Conservation (phyloP, 169 alveolate species). For the Eimeria necatrix region DNA sequence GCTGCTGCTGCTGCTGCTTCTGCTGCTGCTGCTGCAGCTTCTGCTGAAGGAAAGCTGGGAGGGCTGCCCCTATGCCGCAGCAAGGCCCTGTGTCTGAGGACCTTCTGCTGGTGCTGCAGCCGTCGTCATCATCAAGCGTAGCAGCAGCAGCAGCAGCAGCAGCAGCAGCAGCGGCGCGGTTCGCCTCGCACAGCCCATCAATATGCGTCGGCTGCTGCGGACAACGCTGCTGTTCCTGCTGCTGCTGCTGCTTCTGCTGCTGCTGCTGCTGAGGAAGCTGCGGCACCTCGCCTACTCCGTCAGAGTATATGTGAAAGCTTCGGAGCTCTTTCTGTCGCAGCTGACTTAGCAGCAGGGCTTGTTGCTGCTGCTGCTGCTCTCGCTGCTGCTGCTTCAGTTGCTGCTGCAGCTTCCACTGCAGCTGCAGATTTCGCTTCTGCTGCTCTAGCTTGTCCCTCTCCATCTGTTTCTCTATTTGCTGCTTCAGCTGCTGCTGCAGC, state of each 20-base stretch:
- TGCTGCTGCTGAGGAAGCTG: conserved; percentile 14
- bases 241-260: conserved; percentile 28
- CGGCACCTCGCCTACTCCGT: background rate
- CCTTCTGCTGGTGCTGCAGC: background rate
- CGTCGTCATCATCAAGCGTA: background rate
- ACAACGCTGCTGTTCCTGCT: background rate
- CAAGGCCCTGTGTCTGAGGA: background rate
- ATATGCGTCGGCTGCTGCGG: background rate
- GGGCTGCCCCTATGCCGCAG: conserved; percentile 12
- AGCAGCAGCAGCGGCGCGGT: background rate
- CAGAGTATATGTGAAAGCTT: conserved; percentile 21
- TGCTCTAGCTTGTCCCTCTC: background rate
- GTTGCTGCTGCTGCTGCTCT: conserved; percentile 29
- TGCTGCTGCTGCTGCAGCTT: conserved; percentile 30
- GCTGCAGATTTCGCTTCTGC: background rate
- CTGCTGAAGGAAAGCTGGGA: conserved; percentile 17
- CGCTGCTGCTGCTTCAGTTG: background rate
- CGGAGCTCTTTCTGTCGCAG: conserved; percentile 21
- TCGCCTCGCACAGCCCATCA: background rate
- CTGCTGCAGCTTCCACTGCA: background rate
- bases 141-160: conserved; percentile 32
- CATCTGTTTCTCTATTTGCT: background rate
- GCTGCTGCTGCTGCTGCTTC: conserved; percentile 29
- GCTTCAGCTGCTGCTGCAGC: conserved; percentile 1
- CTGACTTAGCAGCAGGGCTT: background rate